These are phyloP conservation scores for Exophiala viscosa DNA, from an alignment of 2,329 filamentous ascomycete species.

Conservation along the genomic window DNA sequence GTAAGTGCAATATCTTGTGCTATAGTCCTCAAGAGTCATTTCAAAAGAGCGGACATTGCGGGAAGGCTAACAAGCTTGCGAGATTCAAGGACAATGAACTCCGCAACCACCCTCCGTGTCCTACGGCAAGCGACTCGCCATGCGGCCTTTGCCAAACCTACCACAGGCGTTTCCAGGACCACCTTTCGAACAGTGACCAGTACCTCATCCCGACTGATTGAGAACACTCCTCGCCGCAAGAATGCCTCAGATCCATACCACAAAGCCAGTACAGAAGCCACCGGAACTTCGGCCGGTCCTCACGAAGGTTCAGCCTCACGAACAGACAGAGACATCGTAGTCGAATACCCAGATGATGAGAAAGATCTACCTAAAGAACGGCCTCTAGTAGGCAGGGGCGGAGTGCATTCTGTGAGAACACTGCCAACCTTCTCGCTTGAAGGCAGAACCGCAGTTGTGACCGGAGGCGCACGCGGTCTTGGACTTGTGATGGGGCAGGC, in stretches of 20 bases:
- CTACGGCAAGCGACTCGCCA: slow-evolving; percentile 11
- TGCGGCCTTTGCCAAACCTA: not conserved
- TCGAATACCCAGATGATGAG: slow-evolving; percentile 72
- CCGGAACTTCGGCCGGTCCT: slow-evolving; percentile 32
- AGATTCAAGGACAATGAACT: slow-evolving; percentile 11
- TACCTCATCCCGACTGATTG: slow-evolving; percentile 4
- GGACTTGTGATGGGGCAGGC: slow-evolving; percentile 92
- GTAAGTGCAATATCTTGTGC: no score
- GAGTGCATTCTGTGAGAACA: slow-evolving; percentile 75
- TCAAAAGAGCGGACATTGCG: no score
- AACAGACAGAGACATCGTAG: slow-evolving; percentile 72
- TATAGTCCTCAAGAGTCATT: no score
- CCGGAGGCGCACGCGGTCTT: slow-evolving; percentile 82
- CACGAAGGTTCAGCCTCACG: slow-evolving; percentile 69
- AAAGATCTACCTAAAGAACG: slow-evolving; percentile 65
- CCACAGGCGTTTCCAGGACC: not conserved
- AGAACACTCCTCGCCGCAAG: slow-evolving; percentile 6
- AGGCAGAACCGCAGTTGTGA: slow-evolving; percentile 50
- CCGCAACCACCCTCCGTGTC: slow-evolving; percentile 8
- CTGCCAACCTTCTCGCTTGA: slow-evolving; percentile 37
- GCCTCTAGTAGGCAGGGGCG: slow-evolving; percentile 71
- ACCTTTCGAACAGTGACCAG: slow-evolving; percentile 11
- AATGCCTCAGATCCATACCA: slow-evolving; percentile 27
- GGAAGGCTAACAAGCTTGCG: not conserved
- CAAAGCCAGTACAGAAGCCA: slow-evolving; percentile 27